phyloP scores from a whole-genome alignment of 2,329 filamentous ascomycete genomes.

The Basipetospora chlamydospora region DNA sequence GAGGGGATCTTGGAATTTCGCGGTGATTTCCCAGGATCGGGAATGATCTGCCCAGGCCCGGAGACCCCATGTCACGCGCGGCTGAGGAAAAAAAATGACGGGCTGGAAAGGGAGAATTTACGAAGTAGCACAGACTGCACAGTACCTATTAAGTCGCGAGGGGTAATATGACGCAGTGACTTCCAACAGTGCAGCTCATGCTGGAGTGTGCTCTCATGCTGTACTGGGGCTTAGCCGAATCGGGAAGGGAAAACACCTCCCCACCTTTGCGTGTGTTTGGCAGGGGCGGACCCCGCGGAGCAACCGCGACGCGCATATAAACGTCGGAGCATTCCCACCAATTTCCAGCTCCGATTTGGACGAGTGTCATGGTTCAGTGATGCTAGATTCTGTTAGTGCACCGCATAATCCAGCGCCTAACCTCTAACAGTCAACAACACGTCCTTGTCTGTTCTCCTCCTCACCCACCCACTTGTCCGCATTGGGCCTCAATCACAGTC shows the following conservation, averaged over 20 bases:
- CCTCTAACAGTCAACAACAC: constrained; percentile 2
- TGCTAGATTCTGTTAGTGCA: constrained; percentile 1
- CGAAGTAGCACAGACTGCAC: too few relatives aligned
- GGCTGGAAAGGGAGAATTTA: too few relatives aligned
- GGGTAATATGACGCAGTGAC: too few relatives aligned
- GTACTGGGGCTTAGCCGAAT: constrained; percentile 4
- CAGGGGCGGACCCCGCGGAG: constrained; percentile 1
- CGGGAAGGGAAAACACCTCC: constrained; percentile 5
- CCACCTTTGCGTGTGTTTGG: constrained; percentile 3
- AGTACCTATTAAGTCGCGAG: too few relatives aligned
- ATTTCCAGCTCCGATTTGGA: neutral
- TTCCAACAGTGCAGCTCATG: too few relatives aligned
- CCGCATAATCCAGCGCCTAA: neutral
- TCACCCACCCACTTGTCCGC: neutral
- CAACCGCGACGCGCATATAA: constrained; percentile 29
- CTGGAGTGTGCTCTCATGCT: neutral
- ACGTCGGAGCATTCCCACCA: constrained; percentile 27
- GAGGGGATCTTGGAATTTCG: too few relatives aligned
- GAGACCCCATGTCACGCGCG: too few relatives aligned
- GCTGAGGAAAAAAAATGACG: too few relatives aligned
- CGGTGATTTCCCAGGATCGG: too few relatives aligned
- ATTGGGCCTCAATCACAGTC: too few relatives aligned
- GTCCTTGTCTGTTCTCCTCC: neutral
- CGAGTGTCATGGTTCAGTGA: too few relatives aligned
- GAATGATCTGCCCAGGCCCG: too few relatives aligned